Conservation (phyloP, 2,329 filamentous ascomycete genomes). For the Penicillium oxalicum region DNA sequence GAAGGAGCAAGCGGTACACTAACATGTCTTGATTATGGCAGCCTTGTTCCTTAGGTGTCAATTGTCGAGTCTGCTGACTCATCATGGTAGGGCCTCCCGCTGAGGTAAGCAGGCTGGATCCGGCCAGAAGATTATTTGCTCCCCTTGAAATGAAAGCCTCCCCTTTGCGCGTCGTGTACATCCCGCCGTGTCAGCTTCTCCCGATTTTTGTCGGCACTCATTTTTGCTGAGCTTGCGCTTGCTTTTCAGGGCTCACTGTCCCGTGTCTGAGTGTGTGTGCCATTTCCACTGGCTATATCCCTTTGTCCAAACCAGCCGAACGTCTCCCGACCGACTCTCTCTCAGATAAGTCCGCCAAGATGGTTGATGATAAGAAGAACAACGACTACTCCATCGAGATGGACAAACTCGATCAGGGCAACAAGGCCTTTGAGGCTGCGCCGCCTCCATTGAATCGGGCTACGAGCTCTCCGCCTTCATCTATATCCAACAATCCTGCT, state of each 20-base stretch:
- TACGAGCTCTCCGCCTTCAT: slow-evolving; percentile 30
- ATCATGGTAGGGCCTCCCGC: neutral
- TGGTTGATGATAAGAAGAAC: slow-evolving; percentile 87
- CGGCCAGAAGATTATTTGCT: slow-evolving; percentile 13
- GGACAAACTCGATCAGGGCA: slow-evolving; percentile 52
- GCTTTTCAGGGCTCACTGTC: neutral
- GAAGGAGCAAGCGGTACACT: too few relatives aligned
- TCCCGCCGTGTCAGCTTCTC: slow-evolving; percentile 4
- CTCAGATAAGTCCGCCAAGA: slow-evolving; percentile 38
- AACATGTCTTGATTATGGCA: too few relatives aligned
- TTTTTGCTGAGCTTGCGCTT: neutral
- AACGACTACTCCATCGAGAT: slow-evolving; percentile 67
- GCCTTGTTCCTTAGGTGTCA: too few relatives aligned
- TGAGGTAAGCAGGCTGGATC: slow-evolving; percentile 9
- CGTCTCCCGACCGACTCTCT: neutral
- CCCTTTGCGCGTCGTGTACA: slow-evolving; percentile 14
- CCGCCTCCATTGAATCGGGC: slow-evolving; percentile 31
- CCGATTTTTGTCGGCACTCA: neutral
- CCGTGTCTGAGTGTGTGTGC: slow-evolving; percentile 2
- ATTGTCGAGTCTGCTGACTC: too few relatives aligned
- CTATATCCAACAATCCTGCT: slow-evolving; percentile 67
- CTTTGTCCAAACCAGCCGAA: neutral
- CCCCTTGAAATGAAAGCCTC: slow-evolving; percentile 5
- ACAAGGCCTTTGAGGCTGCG: slow-evolving; percentile 43
- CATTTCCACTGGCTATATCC: slow-evolving; percentile 1